Evolutionary conservation across 2,329 filamentous ascomycete species (phyloP).

Genomic region (Huntiella decipiens): DNA sequence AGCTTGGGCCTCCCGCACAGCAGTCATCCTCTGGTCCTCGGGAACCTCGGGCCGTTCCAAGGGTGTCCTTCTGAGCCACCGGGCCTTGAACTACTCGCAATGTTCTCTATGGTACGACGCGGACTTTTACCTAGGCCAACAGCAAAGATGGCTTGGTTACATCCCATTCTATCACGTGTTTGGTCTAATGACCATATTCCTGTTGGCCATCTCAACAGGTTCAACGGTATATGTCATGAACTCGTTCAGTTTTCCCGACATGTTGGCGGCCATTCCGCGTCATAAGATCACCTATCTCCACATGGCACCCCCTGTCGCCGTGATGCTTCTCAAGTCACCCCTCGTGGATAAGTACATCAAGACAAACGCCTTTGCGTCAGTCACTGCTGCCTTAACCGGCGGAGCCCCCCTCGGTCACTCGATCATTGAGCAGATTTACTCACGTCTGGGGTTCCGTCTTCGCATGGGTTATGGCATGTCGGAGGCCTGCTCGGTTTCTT

Average conservation of each 20-base stretch:
- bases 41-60: constrained; percentile 58
- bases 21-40: constrained; percentile 28
- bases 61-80: constrained; percentile 53
- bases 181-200: constrained; percentile 37
- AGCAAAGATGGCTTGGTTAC: constrained; percentile 36
- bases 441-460: constrained; percentile 31
- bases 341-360: constrained; percentile 40
- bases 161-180: constrained; percentile 53
- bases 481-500: constrained; percentile 46
- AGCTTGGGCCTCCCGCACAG: constrained; percentile 33
- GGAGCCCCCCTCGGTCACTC: constrained; percentile 44
- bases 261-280: constrained; percentile 41
- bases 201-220: constrained; percentile 32
- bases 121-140: constrained; percentile 21
- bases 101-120: constrained; percentile 29
- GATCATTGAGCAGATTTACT: constrained; percentile 38
- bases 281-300: constrained; percentile 45
- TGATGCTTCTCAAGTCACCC: constrained; percentile 51
- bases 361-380: constrained; percentile 35
- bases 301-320: constrained; percentile 51
- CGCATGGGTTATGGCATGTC: constrained; percentile 58
- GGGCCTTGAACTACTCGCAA: constrained; percentile 42
- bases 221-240: constrained; percentile 50
- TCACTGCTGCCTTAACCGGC: constrained; percentile 36
- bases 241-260: constrained; percentile 45